These are phyloP conservation scores for Coemansia sp. DNA, from an alignment of 192 early-diverging fungal genomes.

Conservation along the genomic window DNA sequence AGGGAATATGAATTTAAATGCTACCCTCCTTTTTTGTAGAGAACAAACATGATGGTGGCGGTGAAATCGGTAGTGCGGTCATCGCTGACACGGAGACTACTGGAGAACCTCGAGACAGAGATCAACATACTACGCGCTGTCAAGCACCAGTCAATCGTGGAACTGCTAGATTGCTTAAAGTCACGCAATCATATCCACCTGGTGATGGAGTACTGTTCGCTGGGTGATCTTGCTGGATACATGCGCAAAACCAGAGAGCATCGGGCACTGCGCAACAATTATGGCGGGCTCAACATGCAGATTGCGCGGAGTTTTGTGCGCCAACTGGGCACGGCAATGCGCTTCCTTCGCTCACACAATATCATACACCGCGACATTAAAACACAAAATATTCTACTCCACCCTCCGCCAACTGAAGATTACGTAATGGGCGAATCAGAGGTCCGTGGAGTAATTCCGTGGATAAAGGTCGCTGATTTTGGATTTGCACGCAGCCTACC, in stretches of 20 bases:
- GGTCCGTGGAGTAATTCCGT: conserved; percentile 53
- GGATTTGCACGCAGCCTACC: conserved; percentile 93
- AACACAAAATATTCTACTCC: conserved; percentile 90
- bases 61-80: conserved; percentile 88
- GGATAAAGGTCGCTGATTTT: conserved; percentile 94
- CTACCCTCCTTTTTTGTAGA: conserved; percentile 23
- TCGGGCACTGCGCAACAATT: conserved; percentile 56
- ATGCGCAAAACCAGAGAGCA: conserved; percentile 69
- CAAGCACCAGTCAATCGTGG: conserved; percentile 84
- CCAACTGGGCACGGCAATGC: conserved; percentile 77
- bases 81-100: conserved; percentile 86
- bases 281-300: conserved; percentile 77
- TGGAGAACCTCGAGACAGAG: conserved; percentile 94
- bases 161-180: conserved; percentile 87
- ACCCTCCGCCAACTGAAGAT: conserved; percentile 54
- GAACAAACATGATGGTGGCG: conserved; percentile 67
- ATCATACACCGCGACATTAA: conserved; percentile 98
- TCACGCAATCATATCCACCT: conserved; percentile 91
- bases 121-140: conserved; percentile 89
- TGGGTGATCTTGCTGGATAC: conserved; percentile 90
- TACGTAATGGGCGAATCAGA: conserved; percentile 52
- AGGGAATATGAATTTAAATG: no score
- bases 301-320: conserved; percentile 83
- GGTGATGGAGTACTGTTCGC: conserved; percentile 96
- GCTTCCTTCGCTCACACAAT: conserved; percentile 80